A percentile compares a stretch with the other conserved stretches of the same genome.
phyloP scores from a whole-genome alignment of 768 basidiomycete species.

The Amanita fuliginea region DNA sequence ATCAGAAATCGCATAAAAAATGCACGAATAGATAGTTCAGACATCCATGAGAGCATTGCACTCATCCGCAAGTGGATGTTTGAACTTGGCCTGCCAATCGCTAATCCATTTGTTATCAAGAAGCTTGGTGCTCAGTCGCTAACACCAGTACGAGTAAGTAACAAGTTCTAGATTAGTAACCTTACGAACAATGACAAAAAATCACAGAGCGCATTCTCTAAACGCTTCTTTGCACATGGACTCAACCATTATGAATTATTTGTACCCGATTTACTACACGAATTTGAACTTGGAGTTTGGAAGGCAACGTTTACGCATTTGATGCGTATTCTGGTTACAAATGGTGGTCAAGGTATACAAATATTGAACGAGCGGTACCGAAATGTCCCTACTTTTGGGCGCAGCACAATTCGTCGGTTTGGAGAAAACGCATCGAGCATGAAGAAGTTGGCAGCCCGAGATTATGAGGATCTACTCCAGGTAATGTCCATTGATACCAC shows the following conservation, averaged over 20 bases:
- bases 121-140: background rate
- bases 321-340: conserved; percentile 1
- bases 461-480: conserved; percentile 24
- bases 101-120: background rate
- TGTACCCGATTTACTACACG: too few species aligned
- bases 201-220: conserved; percentile 16
- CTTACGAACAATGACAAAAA: too few species aligned
- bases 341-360: conserved; percentile 10
- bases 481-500: conserved; percentile 3
- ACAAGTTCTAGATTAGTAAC: too few species aligned
- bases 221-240: conserved; percentile 5
- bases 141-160: too few species aligned
- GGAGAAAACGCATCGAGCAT: conserved; percentile 21
- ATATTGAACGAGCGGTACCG: conserved; percentile 18
- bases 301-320: conserved; percentile 26
- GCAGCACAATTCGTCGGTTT: conserved; percentile 24
- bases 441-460: conserved; percentile 18
- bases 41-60: background rate
- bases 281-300: conserved; percentile 19
- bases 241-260: conserved; percentile 15
- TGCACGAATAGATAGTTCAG: conserved; percentile 3
- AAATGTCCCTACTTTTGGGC: conserved; percentile 17
- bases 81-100: background rate
- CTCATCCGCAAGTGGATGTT: too few species aligned
- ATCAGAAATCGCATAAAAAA: background rate